Evolutionary conservation across 2,329 filamentous ascomycete species (phyloP).

Genomic region (Fusarium tupiense): DNA sequence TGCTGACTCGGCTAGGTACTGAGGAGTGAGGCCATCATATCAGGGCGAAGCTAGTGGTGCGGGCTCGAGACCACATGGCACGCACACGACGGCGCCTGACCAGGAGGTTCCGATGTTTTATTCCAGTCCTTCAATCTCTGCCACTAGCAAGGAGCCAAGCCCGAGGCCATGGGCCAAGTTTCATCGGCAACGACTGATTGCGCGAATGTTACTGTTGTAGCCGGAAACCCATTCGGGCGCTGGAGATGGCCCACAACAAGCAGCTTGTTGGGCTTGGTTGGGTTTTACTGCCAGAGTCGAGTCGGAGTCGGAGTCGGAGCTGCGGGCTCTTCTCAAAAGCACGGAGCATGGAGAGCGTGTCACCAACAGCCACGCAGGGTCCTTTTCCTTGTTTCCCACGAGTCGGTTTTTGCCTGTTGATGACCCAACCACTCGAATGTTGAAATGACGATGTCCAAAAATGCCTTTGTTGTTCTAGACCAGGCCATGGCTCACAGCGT

Average conservation of each 20-base stretch:
- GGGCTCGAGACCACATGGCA: slow-evolving; percentile 26
- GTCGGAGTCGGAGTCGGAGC: neutral
- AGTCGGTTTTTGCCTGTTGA: neutral
- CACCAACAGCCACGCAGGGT: slow-evolving; percentile 4
- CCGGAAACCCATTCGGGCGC: neutral
- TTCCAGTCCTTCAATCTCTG: slow-evolving; percentile 8
- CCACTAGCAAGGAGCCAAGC: neutral
- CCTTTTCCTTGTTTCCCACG: neutral
- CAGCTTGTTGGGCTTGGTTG: neutral
- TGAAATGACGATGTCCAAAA: neutral
- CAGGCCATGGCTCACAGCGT: slow-evolving; percentile 28
- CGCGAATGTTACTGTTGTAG: neutral
- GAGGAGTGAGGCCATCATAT: slow-evolving; percentile 22
- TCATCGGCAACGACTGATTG: neutral
- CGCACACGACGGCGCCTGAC: slow-evolving; percentile 18
- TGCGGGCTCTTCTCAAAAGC: neutral
- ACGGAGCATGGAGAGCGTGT: neutral
- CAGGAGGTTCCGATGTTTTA: neutral
- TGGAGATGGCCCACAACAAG: neutral
- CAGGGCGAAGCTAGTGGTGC: slow-evolving; percentile 10
- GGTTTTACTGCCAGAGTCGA: neutral
- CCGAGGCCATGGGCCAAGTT: neutral
- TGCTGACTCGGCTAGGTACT: slow-evolving; percentile 18
- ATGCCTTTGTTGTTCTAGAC: slow-evolving; percentile 32
- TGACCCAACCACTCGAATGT: neutral